Evolutionary conservation across 1,284 basidiomycete species (phyloP).

Genomic region (Schizopora paradoxa): DNA sequence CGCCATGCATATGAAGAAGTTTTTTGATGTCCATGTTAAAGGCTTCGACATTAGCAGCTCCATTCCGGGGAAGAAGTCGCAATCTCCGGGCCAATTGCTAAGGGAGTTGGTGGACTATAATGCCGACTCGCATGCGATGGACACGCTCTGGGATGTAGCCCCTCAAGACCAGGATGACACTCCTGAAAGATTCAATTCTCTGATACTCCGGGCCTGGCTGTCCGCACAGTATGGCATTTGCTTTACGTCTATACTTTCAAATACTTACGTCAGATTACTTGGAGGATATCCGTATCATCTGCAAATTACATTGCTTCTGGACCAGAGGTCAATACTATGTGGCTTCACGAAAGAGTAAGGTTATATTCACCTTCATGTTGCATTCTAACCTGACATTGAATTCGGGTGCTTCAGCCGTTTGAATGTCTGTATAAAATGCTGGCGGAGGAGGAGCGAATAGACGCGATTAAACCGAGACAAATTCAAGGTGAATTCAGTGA

Average conservation of each 20-base stretch:
- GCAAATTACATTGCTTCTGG: too few species aligned
- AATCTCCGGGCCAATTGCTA: constrained; percentile 27
- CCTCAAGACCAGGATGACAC: constrained; percentile 14
- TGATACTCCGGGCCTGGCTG: constrained; percentile 33
- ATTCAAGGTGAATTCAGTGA: constrained; percentile 15
- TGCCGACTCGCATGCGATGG: constrained; percentile 22
- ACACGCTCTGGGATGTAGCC: constrained; percentile 27
- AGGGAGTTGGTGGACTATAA: constrained; percentile 14
- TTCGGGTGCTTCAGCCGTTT: constrained; percentile 15
- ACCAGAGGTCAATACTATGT: constrained; percentile 2
- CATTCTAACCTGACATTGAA: constrained; percentile 7
- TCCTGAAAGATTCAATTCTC: constrained; percentile 21
- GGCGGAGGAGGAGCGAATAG: constrained; percentile 26
- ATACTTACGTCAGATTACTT: neutral
- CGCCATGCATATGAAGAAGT: constrained; percentile 25
- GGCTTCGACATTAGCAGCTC: constrained; percentile 31
- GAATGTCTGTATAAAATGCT: constrained; percentile 23
- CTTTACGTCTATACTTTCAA: neutral
- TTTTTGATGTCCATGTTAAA: constrained; percentile 23
- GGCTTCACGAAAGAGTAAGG: constrained; percentile 10
- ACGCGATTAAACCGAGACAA: constrained; percentile 23
- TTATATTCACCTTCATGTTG: neutral
- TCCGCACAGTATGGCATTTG: constrained; percentile 28
- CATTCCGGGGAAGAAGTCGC: constrained; percentile 23
- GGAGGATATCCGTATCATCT: too few species aligned